Evolutionary conservation across 192 early-diverging fungal species (phyloP), one percentile per base, ranked within the genome.

Genomic region (Mortierella claussenii): DNA sequence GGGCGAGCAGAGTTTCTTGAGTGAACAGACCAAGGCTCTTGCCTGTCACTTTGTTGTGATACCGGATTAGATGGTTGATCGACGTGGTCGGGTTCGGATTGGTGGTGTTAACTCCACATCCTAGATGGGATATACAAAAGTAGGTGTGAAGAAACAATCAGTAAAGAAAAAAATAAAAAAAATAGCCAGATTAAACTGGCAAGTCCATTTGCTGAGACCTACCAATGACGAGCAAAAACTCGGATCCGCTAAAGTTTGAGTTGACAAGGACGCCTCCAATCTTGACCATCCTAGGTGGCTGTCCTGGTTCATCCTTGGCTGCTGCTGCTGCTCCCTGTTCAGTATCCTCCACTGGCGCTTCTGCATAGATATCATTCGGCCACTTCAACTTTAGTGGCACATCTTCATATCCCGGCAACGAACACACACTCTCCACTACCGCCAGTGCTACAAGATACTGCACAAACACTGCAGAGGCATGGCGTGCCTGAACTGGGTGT

Each of bases 331-430:
- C 70, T 30, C 79, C 80, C 23, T 73, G 69, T 45, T 15, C 7
- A 17, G 34, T 18, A 23, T 62, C 45, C 27, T 67, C 57, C 60
- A 24, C 65, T 33, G 44, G 85, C 13, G 71, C 66, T 66, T 88
- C 74, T 1, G 86, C 93, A 79, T 99, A 99, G 21, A 99, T 86
- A 68, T 99, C 97, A 67, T 99, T 99, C 45, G 97, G 97, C 97
- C 97, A 99, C 80, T 99, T 99, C 47, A 99, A 78, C 32, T 87
- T 86, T 56, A 99, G 70, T 0, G 95, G 93, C 15, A 98, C 63
- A 18, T 90, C 75, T 66, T 92, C 92, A 73, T 94, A 95, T 7
- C 92, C 95, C 2, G 83, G 82, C 56, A 82, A 71, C 0, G 81
- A 51, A 32, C 88, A 81, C 21, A 98, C 80, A 9, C 92, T 90